Evolutionary conservation across 768 basidiomycete species (phyloP), one percentile per base, ranked within the genome.

Genomic region (Lactarius deliciosus): DNA sequence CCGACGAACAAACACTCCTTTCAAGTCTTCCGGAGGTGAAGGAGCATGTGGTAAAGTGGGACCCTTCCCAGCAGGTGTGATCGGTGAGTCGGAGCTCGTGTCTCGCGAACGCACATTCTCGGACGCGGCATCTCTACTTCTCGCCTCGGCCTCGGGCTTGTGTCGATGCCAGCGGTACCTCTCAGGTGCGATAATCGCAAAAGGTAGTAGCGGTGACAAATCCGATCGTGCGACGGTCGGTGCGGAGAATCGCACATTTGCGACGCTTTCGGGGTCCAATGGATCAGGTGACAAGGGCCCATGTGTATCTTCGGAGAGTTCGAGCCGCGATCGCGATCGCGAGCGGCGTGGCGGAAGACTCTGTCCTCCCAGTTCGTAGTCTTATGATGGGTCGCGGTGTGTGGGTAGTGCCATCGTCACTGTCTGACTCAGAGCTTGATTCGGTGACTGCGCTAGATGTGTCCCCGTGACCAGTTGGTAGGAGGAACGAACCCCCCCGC

Each of bases 161-260:
- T 73, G 74, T 38, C 79, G 76, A 34, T 82, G 80, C 58, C 76
- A 75, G 62, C 79, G 78, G 56, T 76, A 78, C 41, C 78, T 74
- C 77, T 94, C 89, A 2, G 92, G 92, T 25, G 88, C 82, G 73
- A 94, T 89, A 57, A 94, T 77, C 9, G 91, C 91, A 73, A 94
- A 94, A 6, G 92, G 92, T 69, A 94, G 81, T 25, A 88, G 75
- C 15, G 78, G 76, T 32, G 76, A 79, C 58, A 92, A 77, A 72
- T 87, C 85, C 11, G 79, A 79, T 73, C 85, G 87, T 18, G 88
- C 81, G 28, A 92, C 81, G 60, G 83, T 78, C 63, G 85, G 82
- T 9, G 90, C 91, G 11, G 89, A 91, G 77, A 92, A 91, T 45
- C 90, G 86, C 60, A 90, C 81, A 71, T 87, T 89, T 22, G 91